Conservation (phyloP, 31 red algal species). For the Porphyra umbilicalis region DNA sequence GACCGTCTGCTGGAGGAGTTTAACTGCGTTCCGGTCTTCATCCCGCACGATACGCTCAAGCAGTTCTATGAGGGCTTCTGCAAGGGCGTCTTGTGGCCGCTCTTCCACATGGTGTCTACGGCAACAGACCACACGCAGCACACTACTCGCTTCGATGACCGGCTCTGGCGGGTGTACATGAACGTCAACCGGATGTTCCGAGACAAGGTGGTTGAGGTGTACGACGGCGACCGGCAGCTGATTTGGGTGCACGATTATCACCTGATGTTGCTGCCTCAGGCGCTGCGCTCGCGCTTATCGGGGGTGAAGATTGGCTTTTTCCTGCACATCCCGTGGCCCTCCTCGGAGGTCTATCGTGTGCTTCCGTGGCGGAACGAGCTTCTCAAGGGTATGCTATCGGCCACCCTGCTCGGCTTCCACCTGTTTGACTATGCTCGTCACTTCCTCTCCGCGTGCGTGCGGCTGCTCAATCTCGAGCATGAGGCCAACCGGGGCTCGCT, state of each 20-base stretch:
- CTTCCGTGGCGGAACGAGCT: slow-evolving; percentile 83
- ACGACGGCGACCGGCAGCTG: slow-evolving; percentile 49
- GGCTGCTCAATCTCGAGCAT: slow-evolving; percentile 92
- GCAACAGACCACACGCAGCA: slow-evolving; percentile 12
- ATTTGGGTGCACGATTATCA: slow-evolving; percentile 99
- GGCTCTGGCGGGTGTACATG: slow-evolving; percentile 79
- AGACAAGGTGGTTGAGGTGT: slow-evolving; percentile 67
- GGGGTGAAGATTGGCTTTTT: slow-evolving; percentile 93
- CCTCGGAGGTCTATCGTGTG: slow-evolving; percentile 87
- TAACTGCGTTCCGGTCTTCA: slow-evolving; percentile 73
- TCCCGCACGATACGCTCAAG: slow-evolving; percentile 40
- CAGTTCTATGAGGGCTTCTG: slow-evolving; percentile 98
- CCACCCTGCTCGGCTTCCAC: slow-evolving; percentile 92
- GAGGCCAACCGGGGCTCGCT: slow-evolving; percentile 69
- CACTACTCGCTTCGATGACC: slow-evolving; percentile 58
- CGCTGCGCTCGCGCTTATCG: slow-evolving; percentile 66
- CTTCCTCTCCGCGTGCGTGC: slow-evolving; percentile 84
- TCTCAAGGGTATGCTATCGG: slow-evolving; percentile 76
- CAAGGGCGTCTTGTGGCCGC: slow-evolving; percentile 86
- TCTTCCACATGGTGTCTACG: slow-evolving; percentile 67
- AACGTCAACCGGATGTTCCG: slow-evolving; percentile 86
- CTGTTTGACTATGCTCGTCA: slow-evolving; percentile 99
- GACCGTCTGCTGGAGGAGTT: slow-evolving; percentile 44
- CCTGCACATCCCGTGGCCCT: slow-evolving; percentile 96
- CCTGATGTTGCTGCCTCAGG: slow-evolving; percentile 85